Evolutionary conservation across 305 asterid genomes (phyloP), one percentile per base, ranked within the genome.

Genomic region (Fraxinus angustifolia): DNA sequence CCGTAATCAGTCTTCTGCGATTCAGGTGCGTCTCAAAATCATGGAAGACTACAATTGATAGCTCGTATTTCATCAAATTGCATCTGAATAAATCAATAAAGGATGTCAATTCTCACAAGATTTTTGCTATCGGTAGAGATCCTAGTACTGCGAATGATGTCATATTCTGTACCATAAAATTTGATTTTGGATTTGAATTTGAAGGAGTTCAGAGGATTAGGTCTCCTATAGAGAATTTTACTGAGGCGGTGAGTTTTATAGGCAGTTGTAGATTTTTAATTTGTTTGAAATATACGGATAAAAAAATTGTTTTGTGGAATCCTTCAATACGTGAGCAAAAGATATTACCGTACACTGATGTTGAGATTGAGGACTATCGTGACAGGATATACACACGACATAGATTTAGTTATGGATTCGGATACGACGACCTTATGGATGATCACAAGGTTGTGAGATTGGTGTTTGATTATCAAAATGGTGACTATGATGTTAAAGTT

Each of bases 381-480:
- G 33, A 8, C 71, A 62, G 71, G 33, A 53, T 16, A 50, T 50
- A 19, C 30, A 7, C 68, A 50, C 30, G 10, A 26, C 4, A 65
- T 26, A 26, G 34, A 21, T 30, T 65, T 58, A 2, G 8, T 56
- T 77, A 6, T 58, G 80, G 73, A 30, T 77, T 77, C 33, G 80
- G 80, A 7, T 77, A 77, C 21, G 73, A 77, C 21, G 30, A 35
- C 33, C 50, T 53, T 16, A 58, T 23, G 21, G 73, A 58, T 58
- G 80, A 77, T 36, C 53, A 58, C 67, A 77, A 58, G 73, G 74
- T 58, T 77, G 50, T 77, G 30, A 77, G 73, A 33, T 30, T 77
- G 48, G 16, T 30, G 48, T 36, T 19, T 19, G 19, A 31, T 56
- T 45, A 10, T 34, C 48, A 1, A 33, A 3, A 2, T 77, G 17